Evolutionary conservation across 2,329 filamentous ascomycete genomes (phyloP).

Genomic region (Colletotrichum chrysophilum): DNA sequence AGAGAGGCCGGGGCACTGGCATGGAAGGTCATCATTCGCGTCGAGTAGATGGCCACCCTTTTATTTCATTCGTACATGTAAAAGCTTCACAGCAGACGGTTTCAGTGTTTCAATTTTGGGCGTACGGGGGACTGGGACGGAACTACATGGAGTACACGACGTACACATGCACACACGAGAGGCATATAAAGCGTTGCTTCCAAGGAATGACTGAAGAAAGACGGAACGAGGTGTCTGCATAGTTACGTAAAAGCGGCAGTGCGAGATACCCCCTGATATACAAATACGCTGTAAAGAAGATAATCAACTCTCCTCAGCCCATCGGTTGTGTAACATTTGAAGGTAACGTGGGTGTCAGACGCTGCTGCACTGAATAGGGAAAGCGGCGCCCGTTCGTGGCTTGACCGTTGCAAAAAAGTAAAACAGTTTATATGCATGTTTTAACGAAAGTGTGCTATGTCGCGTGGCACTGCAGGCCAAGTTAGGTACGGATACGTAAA

Average conservation of each 20-base stretch:
- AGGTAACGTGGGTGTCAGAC: background rate
- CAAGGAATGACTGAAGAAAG: background rate
- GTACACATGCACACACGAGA: background rate
- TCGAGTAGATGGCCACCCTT: constrained; percentile 44
- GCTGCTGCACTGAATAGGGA: background rate
- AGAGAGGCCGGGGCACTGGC: constrained; percentile 75
- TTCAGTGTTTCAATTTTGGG: background rate
- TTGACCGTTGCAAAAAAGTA: background rate
- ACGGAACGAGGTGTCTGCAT: constrained; percentile 2
- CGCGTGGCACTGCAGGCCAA: background rate
- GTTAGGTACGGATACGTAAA: background rate
- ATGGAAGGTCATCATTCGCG: constrained; percentile 70
- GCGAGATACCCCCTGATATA: constrained; percentile 16
- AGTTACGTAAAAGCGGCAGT: constrained; percentile 1
- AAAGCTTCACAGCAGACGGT: background rate
- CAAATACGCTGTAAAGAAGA: background rate
- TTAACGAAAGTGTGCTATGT: background rate
- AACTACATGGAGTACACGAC: background rate
- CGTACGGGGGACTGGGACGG: background rate
- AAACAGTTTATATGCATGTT: background rate
- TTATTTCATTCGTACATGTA: background rate
- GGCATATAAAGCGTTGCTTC: constrained; percentile 16
- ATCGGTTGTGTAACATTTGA: background rate
- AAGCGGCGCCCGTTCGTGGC: background rate
- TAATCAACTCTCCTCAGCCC: background rate